These are phyloP conservation scores for Prinsepia uniflora DNA, from an alignment of 306 rosid species.

Conservation along the genomic window DNA sequence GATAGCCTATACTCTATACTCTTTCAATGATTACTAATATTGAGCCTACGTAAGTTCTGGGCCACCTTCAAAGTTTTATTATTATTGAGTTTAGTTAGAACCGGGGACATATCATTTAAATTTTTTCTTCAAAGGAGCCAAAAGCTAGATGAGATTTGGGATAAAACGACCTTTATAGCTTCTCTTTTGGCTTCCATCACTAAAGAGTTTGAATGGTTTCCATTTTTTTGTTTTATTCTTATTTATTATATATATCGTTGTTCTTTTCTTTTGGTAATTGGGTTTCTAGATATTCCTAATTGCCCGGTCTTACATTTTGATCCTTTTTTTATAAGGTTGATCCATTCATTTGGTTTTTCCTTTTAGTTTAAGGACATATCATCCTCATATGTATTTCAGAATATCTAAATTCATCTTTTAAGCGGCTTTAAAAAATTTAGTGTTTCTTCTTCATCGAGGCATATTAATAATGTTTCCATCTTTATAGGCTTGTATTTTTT, in stretches of 20 bases:
- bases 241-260: no score
- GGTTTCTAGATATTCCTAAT: no score
- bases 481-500: slow-evolving; percentile 15
- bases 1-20: not conserved
- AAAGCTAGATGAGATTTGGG: not conserved
- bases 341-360: not conserved
- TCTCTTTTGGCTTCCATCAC: not conserved
- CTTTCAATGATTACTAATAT: not conserved
- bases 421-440: not conserved
- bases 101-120: not conserved
- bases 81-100: not conserved
- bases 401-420: not conserved
- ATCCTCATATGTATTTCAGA: not conserved
- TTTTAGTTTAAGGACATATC: not conserved
- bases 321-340: not conserved
- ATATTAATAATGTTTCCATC: slow-evolving; percentile 15
- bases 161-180: not conserved
- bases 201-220: not conserved
- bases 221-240: not conserved
- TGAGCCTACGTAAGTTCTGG: not conserved
- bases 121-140: not conserved
- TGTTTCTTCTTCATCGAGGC: slow-evolving; percentile 14
- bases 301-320: not conserved
- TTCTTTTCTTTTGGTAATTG: no score
- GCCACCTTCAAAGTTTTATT: not conserved